Evolutionary conservation across 1,284 basidiomycete genomes (phyloP), one percentile per base, ranked within the genome.

Genomic region (Apiotrichum montevideense): DNA sequence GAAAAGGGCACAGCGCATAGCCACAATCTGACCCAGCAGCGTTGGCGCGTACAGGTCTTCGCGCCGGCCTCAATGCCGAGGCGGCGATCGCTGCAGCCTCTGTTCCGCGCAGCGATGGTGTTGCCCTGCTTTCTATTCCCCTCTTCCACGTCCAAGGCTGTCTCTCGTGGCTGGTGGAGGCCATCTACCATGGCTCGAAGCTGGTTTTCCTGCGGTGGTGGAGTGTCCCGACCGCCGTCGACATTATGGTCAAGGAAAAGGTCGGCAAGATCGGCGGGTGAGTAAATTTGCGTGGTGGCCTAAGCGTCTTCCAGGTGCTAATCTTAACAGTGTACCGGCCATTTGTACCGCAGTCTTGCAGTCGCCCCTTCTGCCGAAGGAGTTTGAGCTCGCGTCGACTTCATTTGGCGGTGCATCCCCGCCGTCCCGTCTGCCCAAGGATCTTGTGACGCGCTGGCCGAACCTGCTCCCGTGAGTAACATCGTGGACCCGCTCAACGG

Each of bases 91-190:
- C n/a, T 46, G 46, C 63, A 61, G 7, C 55, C 62, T n/a, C 69
- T 60, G 34, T 13, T 39, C 13, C 62, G 50, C 42, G 35, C 63
- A 3, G 41, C 52, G 5, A 62, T 62, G 47, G 66, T 61, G 10
- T 42, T 15, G 10, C 70, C 63, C 61, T 74, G 1, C 66, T 74
- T 33, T 55, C 70, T 11, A 67, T 74, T 44, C 73, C 73, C 1
- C 65, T 74, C 10, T 74, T 74, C 63, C 73, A 74, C 66, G 73
- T 74, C 4, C 72, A 71, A 4, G 73, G 73, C 9, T 70, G 69
- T 52, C 63, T 74, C 4, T 67, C 66, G 14, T 72, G 69, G 70
- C 63, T 73, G 35, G 63, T 73, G 54, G 55, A 70, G 7, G 69
- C 72, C 1, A 63, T 73, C 51, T 62, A 66, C 49, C 64, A 61